phyloP scores from a whole-genome alignment of 768 basidiomycete species.

The Sistotremastrum niveocremeum region DNA sequence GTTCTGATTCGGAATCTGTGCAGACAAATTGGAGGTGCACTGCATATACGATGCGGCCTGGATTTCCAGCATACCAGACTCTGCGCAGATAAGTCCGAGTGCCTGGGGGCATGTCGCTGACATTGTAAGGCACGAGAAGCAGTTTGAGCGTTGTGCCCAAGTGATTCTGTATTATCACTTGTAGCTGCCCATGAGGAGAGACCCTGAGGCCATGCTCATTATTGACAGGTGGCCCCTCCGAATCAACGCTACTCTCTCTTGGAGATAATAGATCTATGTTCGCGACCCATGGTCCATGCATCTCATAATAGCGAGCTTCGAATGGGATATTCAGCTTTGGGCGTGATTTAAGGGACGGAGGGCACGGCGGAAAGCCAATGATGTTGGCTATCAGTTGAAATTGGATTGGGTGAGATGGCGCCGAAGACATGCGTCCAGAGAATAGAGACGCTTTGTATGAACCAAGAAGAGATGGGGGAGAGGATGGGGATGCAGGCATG shows the following conservation, averaged over 20 bases:
- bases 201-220: slow-evolving; percentile 15
- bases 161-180: slow-evolving; percentile 18
- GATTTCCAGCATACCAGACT: slow-evolving; percentile 8
- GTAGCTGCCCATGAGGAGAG: slow-evolving; percentile 16
- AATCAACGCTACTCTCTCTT: no score
- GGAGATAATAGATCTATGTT: slow-evolving; percentile 12
- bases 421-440: slow-evolving; percentile 12
- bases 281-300: slow-evolving; percentile 18
- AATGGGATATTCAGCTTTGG: slow-evolving; percentile 9
- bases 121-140: slow-evolving; percentile 19
- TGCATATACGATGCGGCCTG: slow-evolving; percentile 8
- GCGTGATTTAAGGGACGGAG: slow-evolving; percentile 8
- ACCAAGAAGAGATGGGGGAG: slow-evolving; percentile 10
- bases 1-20: slow-evolving; percentile 5
- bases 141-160: slow-evolving; percentile 17
- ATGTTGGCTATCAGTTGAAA: slow-evolving; percentile 4
- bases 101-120: slow-evolving; percentile 14
- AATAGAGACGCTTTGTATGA: slow-evolving; percentile 17
- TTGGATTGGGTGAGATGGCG: slow-evolving; percentile 6
- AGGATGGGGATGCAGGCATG: not conserved
- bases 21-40: slow-evolving; percentile 18
- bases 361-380: slow-evolving; percentile 11
- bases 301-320: slow-evolving; percentile 9
- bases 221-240: slow-evolving; percentile 7
- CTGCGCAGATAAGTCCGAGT: slow-evolving; percentile 17